phyloP scores from a whole-genome alignment of 139 green algal genomes.

The Auxenochlorella pyrenoidosa region DNA sequence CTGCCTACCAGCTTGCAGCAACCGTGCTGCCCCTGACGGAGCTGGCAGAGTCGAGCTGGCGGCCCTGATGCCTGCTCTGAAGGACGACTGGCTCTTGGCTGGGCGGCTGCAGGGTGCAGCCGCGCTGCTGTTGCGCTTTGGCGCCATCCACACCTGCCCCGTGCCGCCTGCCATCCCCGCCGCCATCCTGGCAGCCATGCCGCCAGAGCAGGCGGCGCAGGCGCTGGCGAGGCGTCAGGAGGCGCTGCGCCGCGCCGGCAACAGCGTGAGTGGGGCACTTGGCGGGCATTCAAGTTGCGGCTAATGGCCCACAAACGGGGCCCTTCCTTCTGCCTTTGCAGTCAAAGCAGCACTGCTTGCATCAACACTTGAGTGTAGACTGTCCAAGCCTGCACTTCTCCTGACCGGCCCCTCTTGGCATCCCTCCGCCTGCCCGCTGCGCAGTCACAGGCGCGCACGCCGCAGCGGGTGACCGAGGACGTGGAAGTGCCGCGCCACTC shows the following conservation, averaged over 20 bases:
- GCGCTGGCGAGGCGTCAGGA: constrained; percentile 20
- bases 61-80: too few relatives aligned
- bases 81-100: neutral
- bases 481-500: constrained; percentile 22
- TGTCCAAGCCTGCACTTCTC: neutral
- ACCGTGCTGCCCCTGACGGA: too few relatives aligned
- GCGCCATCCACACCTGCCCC: constrained; percentile 71
- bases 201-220: constrained; percentile 10
- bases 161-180: constrained; percentile 54
- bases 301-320: too few relatives aligned
- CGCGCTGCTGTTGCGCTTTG: constrained; percentile 75
- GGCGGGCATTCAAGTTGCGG: too few relatives aligned
- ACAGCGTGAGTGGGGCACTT: constrained; percentile 39
- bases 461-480: constrained; percentile 30
- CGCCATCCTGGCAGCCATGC: neutral
- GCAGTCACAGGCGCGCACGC: constrained; percentile 7
- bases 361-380: neutral
- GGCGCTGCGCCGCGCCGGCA: constrained; percentile 23
- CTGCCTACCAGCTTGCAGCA: too few relatives aligned
- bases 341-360: neutral
- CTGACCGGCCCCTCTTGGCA: neutral
- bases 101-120: constrained; percentile 39
- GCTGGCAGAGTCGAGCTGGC: too few relatives aligned
- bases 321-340: too few relatives aligned
- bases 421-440: neutral